Evolutionary conservation across 129 eudicot species (phyloP).

Genomic region (Apium graveolens): DNA sequence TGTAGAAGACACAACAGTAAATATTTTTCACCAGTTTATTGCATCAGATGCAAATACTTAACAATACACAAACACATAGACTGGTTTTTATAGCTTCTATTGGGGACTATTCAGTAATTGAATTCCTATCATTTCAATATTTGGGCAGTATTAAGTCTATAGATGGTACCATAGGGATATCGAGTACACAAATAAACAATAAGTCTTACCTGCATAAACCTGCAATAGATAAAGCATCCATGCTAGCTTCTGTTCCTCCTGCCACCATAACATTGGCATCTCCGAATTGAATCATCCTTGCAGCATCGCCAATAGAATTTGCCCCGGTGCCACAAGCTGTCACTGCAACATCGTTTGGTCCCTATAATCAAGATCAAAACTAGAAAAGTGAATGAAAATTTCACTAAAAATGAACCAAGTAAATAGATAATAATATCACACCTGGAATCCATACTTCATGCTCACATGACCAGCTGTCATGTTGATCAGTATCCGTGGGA

Average conservation of each 20-base stretch:
- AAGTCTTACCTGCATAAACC: slow-evolving; percentile 76
- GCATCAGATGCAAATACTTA: not conserved
- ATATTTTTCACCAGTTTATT: not conserved
- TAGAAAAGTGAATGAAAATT: slow-evolving; percentile 15
- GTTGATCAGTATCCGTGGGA: slow-evolving; percentile 90
- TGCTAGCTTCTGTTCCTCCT: slow-evolving; percentile 97
- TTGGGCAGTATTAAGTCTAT: not conserved
- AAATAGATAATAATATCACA: slow-evolving; percentile 11
- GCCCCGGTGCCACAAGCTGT: slow-evolving; percentile 99
- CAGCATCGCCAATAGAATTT: slow-evolving; percentile 91
- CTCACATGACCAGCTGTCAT: slow-evolving; percentile 99
- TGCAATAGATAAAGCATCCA: slow-evolving; percentile 96
- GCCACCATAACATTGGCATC: slow-evolving; percentile 99
- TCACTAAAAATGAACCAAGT: not conserved
- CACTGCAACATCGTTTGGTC: slow-evolving; percentile 99
- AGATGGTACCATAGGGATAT: not conserved
- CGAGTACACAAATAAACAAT: not conserved
- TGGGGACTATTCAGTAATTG: not conserved
- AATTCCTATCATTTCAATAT: not conserved
- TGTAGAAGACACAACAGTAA: not conserved
- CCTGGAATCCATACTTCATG: slow-evolving; percentile 98
- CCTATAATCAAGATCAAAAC: slow-evolving; percentile 61
- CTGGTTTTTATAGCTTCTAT: not conserved
- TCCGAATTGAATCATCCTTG: slow-evolving; percentile 94
- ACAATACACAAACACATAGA: not conserved